Percentiles rank a stretch among this genome's conserved stretches.
phyloP scores from a whole-genome alignment of 2,329 filamentous ascomycete genomes.

The Ceratocystis ficicola region DNA sequence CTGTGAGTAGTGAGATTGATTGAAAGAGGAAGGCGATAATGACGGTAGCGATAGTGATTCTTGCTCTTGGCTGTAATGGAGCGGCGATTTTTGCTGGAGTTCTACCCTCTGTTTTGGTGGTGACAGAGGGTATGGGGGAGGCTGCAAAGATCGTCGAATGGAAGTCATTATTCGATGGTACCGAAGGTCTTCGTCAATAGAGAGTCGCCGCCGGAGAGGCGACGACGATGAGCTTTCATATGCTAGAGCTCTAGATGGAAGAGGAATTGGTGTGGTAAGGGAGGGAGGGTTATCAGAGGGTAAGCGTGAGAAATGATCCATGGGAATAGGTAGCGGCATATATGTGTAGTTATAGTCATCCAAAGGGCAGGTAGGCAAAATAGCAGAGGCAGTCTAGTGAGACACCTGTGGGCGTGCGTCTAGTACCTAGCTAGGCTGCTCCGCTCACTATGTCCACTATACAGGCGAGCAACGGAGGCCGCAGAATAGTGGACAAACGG shows the following conservation, averaged over 20 bases:
- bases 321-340: slow-evolving; percentile 16
- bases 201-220: slow-evolving; percentile 37
- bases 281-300: not conserved
- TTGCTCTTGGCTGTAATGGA: slow-evolving; percentile 18
- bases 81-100: not conserved
- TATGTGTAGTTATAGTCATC: slow-evolving; percentile 10
- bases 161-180: slow-evolving; percentile 41
- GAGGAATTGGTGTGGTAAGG: not conserved
- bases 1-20: slow-evolving; percentile 15
- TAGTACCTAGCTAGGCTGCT: not conserved
- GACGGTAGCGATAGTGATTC: not conserved
- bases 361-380: not conserved
- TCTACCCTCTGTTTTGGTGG: not conserved
- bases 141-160: slow-evolving; percentile 35
- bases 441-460: not conserved
- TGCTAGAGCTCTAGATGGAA: slow-evolving; percentile 3
- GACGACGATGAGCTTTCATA: slow-evolving; percentile 21
- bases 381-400: not conserved
- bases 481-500: not conserved
- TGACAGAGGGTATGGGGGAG: slow-evolving; percentile 34
- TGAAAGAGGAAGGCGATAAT: not conserved
- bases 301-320: slow-evolving; percentile 11
- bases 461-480: not conserved
- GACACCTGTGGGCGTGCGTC: slow-evolving; percentile 10
- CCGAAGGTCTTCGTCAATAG: slow-evolving; percentile 44